A percentile compares a stretch with the other conserved stretches of the same genome.
Conservation (phyloP, 2,329 filamentous ascomycete genomes). For the Venturia effusa region DNA sequence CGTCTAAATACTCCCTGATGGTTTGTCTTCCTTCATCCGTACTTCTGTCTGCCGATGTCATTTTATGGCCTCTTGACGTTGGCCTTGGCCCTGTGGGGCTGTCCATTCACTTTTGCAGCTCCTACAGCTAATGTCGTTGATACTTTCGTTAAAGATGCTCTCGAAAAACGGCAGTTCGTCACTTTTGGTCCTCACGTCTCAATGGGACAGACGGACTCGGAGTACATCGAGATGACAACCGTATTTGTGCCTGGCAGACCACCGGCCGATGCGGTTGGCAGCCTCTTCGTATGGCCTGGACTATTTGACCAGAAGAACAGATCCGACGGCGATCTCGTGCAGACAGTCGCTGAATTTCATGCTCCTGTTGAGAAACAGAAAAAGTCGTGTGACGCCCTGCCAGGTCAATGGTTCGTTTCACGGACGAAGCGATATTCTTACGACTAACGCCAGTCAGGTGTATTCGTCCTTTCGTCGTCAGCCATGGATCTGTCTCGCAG, state of each 20-base stretch:
- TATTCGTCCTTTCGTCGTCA: conserved; percentile 8
- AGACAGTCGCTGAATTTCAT: conserved; percentile 8
- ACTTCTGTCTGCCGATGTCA: conserved; percentile 1
- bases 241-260: conserved; percentile 5
- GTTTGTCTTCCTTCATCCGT: too few relatives aligned
- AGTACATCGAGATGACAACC: conserved; percentile 4
- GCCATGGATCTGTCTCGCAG: background rate
- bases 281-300: conserved; percentile 8
- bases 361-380: background rate
- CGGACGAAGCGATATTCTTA: background rate
- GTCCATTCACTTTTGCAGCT: background rate
- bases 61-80: background rate
- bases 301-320: conserved; percentile 6
- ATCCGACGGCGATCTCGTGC: conserved; percentile 5
- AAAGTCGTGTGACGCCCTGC: background rate
- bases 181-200: conserved; percentile 8
- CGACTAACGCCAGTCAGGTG: background rate
- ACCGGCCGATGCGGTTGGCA: background rate
- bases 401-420: background rate
- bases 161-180: conserved; percentile 1
- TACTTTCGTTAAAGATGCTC: background rate
- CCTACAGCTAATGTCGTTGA: background rate
- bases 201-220: conserved; percentile 6
- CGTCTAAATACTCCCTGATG: background rate
- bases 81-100: background rate